These are phyloP conservation scores for Yamadazyma mexicana DNA, from an alignment of 1,139 yeast species.

Conservation along the genomic window DNA sequence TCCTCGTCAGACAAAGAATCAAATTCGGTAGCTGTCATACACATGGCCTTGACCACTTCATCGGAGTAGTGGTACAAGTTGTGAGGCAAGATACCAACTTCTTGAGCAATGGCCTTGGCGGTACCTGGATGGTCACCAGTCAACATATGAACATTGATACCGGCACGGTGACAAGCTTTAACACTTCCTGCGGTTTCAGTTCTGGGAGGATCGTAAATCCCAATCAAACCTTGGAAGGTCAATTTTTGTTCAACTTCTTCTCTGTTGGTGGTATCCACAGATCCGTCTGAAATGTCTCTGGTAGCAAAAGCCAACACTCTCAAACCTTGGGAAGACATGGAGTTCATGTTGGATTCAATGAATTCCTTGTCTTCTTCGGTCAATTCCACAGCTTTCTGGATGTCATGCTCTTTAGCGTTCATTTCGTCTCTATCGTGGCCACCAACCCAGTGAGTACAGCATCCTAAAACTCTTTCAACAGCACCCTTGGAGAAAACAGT, in stretches of 20 bases:
- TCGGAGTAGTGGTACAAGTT: slow-evolving; percentile 63
- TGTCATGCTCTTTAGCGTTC: slow-evolving; percentile 9
- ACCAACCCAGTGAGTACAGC: slow-evolving; percentile 59
- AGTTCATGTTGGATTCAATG: slow-evolving; percentile 60
- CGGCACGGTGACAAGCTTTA: slow-evolving; percentile 68
- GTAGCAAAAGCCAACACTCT: slow-evolving; percentile 74
- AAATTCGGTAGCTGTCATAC: slow-evolving; percentile 75
- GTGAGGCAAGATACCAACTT: slow-evolving; percentile 79
- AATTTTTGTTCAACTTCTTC: slow-evolving; percentile 55
- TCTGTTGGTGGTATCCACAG: slow-evolving; percentile 35
- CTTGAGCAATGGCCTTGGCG: slow-evolving; percentile 79
- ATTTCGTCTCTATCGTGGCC: slow-evolving; percentile 20
- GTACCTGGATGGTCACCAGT: slow-evolving; percentile 88
- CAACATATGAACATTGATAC: slow-evolving; percentile 80
- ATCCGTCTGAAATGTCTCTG: slow-evolving; percentile 23
- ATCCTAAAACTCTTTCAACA: slow-evolving; percentile 64
- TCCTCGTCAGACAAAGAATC: slow-evolving; percentile 63
- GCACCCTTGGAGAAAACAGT: slow-evolving; percentile 73
- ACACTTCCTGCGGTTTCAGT: slow-evolving; percentile 71
- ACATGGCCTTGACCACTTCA: slow-evolving; percentile 65
- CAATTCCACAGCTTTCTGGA: slow-evolving; percentile 29
- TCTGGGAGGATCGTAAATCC: slow-evolving; percentile 84
- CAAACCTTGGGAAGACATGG: slow-evolving; percentile 67
- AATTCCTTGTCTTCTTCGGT: slow-evolving; percentile 38
- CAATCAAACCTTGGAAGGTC: slow-evolving; percentile 67